Evolutionary conservation across 768 basidiomycete species (phyloP).

Genomic region (Cystofilobasidium macerans): DNA sequence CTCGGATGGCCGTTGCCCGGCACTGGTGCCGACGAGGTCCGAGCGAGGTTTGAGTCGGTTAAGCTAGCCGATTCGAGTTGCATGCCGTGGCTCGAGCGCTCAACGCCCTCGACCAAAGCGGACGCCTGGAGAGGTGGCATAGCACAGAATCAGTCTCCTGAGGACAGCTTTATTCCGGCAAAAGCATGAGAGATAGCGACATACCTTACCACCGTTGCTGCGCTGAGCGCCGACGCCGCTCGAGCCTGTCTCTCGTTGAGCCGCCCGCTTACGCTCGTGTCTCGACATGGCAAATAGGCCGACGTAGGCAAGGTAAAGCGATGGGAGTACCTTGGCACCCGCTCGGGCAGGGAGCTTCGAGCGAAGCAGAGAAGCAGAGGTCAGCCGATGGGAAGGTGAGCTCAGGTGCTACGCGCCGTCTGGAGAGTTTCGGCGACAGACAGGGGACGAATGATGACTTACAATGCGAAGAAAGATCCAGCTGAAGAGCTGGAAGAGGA

Average conservation of each 20-base stretch:
- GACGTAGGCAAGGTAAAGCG: constrained; percentile 6
- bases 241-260: neutral
- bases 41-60: too few species aligned
- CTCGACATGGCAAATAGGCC: neutral
- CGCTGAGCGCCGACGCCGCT: neutral
- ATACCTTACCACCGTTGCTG: neutral
- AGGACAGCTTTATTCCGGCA: too few species aligned
- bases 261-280: neutral
- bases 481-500: neutral
- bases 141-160: too few species aligned
- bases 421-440: too few species aligned
- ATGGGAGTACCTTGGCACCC: neutral
- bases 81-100: too few species aligned
- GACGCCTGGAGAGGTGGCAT: too few species aligned
- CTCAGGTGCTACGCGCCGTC: neutral
- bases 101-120: too few species aligned
- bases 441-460: neutral
- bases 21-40: neutral
- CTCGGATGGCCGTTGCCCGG: neutral
- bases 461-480: constrained; percentile 16
- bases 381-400: too few species aligned
- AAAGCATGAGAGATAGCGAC: too few species aligned
- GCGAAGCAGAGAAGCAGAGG: neutral
- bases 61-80: too few species aligned
- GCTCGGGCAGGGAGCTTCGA: neutral